Evolutionary conservation across 768 basidiomycete species (phyloP), one percentile per base, ranked within the genome.

Genomic region (Mycena vulgaris): DNA sequence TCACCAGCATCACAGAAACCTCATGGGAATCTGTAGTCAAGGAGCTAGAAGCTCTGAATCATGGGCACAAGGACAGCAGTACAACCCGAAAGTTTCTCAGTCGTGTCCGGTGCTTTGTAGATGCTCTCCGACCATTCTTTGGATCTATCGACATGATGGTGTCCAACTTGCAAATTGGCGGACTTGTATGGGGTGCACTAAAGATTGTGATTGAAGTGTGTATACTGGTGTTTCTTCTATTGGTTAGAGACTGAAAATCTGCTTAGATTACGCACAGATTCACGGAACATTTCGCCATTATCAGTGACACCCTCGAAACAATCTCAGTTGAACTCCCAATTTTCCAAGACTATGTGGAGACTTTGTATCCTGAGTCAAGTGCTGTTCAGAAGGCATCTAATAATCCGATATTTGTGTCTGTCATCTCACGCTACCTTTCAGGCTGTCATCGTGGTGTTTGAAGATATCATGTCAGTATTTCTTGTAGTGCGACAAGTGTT

Each of bases 321-420:
- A 70, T 70, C 45, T 65, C 69, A 16, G 49, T 70, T 28, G 69
- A 70, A 47, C 59, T 70, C 3, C 69, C 69, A 4, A 53, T 70
- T 25, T 61, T 70, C 17, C 69, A 66, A 51, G 69, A 70, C 27
- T 70, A 70, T 56, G 53, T 66, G 0, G 59, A 60, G 7, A 60
- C 30, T 25, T 28, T 70, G 33, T 70, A 66, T 21, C 31, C 69
- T 5, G 56, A 53, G 23, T 70, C 63, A 5, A 28, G 37, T 19
- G 39, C 57, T 21, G 64, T 70, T n/a, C 58, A 70, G 21, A 65
- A 70, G 58, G 69, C 56, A 28, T 30, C 11, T 14, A 2, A 49
- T 7, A 14, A 21, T 49, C 23, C 5, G 9, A 25, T 13, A 27
- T 6, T 13, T 10, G 23, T 5, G n/a, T 10, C 27, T 16, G 11